A percentile compares a stretch with the other conserved stretches of the same genome.
Conservation (phyloP, 768 basidiomycete genomes). For the Boletus tomentosulus region DNA sequence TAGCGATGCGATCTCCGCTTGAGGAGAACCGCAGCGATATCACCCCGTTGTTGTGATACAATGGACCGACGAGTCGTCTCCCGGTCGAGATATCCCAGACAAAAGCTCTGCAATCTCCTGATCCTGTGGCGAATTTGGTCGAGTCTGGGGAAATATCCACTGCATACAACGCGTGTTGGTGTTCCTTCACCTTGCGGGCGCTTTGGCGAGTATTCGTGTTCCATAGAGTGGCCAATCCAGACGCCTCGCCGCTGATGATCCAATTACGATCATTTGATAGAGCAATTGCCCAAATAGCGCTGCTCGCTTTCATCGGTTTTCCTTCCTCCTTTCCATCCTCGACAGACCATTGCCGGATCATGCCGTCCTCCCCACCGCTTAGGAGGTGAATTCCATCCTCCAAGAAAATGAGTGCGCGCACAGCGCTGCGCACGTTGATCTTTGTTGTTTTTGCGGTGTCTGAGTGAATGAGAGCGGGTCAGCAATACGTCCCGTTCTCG, state of each 20-base stretch:
- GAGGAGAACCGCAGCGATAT: constrained; percentile 5
- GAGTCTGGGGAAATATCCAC: constrained; percentile 5
- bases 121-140: constrained; percentile 1
- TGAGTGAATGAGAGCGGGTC: neutral
- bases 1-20: neutral
- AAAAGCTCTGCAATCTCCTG: neutral
- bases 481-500: neutral
- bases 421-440: neutral
- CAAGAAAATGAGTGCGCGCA: neutral
- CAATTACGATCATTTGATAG: neutral
- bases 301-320: neutral
- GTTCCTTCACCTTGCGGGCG: neutral
- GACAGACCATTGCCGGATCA: neutral
- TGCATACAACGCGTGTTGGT: neutral
- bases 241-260: neutral
- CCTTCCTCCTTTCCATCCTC: neutral
- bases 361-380: neutral
- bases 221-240: neutral
- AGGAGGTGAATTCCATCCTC: neutral
- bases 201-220: neutral
- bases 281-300: neutral
- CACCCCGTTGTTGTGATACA: constrained; percentile 1
- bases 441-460: neutral
- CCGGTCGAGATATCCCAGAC: constrained; percentile 7
- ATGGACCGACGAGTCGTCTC: constrained; percentile 2